phyloP scores from a whole-genome alignment of 2,329 filamentous ascomycete species.

The Trichoderma koningii region DNA sequence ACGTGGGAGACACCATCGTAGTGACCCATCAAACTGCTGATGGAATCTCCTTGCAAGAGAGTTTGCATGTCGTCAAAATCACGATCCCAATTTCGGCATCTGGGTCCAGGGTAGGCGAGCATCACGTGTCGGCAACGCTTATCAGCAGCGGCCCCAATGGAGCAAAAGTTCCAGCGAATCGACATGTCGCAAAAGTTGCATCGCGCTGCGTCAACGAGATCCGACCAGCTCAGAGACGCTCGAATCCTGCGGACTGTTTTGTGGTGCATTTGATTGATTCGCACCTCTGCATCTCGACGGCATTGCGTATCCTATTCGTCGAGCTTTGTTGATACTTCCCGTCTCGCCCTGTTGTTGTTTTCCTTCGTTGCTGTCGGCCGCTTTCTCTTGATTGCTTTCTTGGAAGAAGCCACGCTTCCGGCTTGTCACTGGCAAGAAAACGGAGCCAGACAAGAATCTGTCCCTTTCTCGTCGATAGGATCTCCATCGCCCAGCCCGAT shows the following conservation, averaged over 20 bases:
- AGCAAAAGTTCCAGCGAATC: not conserved
- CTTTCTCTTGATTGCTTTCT: not conserved
- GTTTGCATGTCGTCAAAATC: no score
- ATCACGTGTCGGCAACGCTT: constrained; percentile 13
- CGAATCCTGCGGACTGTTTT: constrained; percentile 12
- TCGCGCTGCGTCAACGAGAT: constrained; percentile 4
- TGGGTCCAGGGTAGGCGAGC: constrained; percentile 2
- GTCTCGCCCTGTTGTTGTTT: constrained; percentile 2
- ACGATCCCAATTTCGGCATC: no score
- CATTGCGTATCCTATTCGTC: not conserved
- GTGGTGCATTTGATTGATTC: constrained; percentile 19
- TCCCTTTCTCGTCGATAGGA: not conserved
- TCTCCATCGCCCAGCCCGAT: not conserved
- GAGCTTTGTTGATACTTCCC: not conserved
- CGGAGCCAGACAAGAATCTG: not conserved
- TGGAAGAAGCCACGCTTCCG: constrained; percentile 27
- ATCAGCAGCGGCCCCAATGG: constrained; percentile 6
- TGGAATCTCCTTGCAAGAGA: no score
- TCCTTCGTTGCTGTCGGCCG: not conserved
- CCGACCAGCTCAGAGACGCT: constrained; percentile 11
- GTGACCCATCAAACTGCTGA: no score
- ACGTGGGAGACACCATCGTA: no score
- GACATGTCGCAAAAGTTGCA: constrained; percentile 18
- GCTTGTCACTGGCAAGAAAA: constrained; percentile 5
- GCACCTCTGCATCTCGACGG: constrained; percentile 16